Evolutionary conservation across 805 yeast genomes (phyloP).

Genomic region (Barnettozyma californica): DNA sequence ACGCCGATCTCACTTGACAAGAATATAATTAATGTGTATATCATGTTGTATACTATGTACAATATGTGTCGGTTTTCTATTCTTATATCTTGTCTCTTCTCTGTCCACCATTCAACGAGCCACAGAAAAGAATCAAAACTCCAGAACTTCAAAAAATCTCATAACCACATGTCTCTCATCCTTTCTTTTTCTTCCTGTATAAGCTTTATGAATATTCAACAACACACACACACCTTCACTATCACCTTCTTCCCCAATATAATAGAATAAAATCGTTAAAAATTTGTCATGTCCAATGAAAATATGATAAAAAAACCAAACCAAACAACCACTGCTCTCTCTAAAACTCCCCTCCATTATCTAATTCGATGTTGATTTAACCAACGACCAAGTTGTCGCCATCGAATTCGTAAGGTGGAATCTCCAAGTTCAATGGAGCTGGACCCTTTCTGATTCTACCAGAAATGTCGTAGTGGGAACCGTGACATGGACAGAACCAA

Average conservation of each 20-base stretch:
- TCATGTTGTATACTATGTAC: conserved; percentile 11
- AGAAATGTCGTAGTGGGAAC: conserved; percentile 99
- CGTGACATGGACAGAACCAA: conserved; percentile 99
- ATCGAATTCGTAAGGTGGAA: conserved; percentile 84
- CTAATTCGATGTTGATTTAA: conserved; percentile 35
- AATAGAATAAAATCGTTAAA: conserved; percentile 11
- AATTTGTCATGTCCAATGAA: conserved; percentile 13
- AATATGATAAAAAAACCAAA: conserved; percentile 5
- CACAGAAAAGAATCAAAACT: neutral
- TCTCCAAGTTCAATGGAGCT: conserved; percentile 97
- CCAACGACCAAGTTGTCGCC: conserved; percentile 87
- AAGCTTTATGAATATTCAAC: conserved; percentile 7
- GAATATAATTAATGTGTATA: conserved; percentile 9
- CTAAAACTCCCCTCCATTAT: neutral
- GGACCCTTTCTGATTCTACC: conserved; percentile 99
- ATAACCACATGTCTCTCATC: neutral
- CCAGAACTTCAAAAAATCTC: neutral
- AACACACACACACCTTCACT: conserved; percentile 7
- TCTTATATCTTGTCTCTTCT: neutral
- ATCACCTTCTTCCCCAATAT: conserved; percentile 5
- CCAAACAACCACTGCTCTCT: neutral
- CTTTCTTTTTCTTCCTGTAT: neutral
- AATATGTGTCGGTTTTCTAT: conserved; percentile 2
- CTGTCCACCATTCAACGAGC: neutral
- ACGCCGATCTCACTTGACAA: neutral